A percentile compares a stretch with the other conserved stretches of the same genome.
These are phyloP conservation scores for Ogataea ramenticola DNA, from an alignment of 805 yeast species.

Conservation along the genomic window DNA sequence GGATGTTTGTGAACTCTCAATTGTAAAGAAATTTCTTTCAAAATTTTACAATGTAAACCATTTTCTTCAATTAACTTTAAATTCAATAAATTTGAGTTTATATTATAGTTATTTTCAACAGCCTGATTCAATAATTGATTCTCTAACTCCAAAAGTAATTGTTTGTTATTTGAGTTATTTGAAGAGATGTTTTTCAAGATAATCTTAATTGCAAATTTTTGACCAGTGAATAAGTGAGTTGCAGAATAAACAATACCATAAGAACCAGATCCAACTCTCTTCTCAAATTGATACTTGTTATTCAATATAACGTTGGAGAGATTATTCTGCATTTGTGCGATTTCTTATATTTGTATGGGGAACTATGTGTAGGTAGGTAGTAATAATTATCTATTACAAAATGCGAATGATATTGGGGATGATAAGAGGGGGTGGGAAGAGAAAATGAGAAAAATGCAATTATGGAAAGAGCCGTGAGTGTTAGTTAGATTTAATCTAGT, in stretches of 20 bases:
- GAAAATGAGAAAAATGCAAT: too few relatives aligned
- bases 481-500: too few relatives aligned
- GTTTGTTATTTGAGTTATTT: conserved; percentile 18
- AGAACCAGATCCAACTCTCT: conserved; percentile 75
- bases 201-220: conserved; percentile 64
- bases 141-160: conserved; percentile 23
- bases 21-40: conserved; percentile 70
- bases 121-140: conserved; percentile 17
- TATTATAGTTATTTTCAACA: conserved; percentile 16
- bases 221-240: conserved; percentile 41
- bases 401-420: too few relatives aligned
- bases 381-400: too few relatives aligned
- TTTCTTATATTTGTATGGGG: too few relatives aligned
- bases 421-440: too few relatives aligned
- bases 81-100: conserved; percentile 25
- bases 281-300: conserved; percentile 34
- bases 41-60: conserved; percentile 30
- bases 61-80: conserved; percentile 27
- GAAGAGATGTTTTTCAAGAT: conserved; percentile 41
- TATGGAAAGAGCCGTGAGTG: too few relatives aligned
- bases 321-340: too few relatives aligned
- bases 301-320: conserved; percentile 22
- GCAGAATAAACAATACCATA: conserved; percentile 77
- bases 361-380: too few relatives aligned
- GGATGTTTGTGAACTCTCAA: conserved; percentile 70